A percentile compares a stretch with the other conserved stretches of the same genome.
phyloP scores from a whole-genome alignment of 495 filamentous ascomycete species.

The Xylaria grammica region DNA sequence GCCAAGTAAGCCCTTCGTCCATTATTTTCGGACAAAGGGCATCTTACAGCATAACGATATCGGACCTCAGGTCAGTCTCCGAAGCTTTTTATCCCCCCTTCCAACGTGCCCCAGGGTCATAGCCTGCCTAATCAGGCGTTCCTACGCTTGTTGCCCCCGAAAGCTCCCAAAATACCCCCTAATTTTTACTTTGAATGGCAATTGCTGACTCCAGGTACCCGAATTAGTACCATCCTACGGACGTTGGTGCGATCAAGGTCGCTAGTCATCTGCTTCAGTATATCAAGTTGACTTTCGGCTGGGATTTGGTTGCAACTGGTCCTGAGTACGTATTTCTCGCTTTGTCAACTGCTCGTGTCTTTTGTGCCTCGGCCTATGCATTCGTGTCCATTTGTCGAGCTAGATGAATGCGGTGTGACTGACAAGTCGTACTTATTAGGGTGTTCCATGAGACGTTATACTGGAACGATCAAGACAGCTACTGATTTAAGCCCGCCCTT shows the following conservation, averaged over 20 bases:
- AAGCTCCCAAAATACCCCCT: too few species aligned
- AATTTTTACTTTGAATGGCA: too few species aligned
- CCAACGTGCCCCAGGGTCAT: too few species aligned
- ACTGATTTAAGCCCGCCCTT: slow-evolving; percentile 35
- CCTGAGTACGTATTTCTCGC: slow-evolving; percentile 52
- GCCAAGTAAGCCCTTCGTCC: slow-evolving; percentile 58
- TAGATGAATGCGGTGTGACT: neutral
- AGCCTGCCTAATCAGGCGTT: too few species aligned
- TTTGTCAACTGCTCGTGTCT: neutral
- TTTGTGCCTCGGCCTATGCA: neutral
- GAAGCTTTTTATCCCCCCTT: too few species aligned
- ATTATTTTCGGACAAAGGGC: slow-evolving; percentile 71
- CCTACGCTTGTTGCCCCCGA: too few species aligned
- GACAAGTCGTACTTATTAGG: slow-evolving; percentile 26
- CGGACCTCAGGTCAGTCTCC: too few species aligned
- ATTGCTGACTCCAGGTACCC: too few species aligned
- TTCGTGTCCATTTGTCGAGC: neutral
- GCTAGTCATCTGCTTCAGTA: slow-evolving; percentile 70
- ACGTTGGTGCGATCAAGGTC: slow-evolving; percentile 71
- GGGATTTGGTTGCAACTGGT: slow-evolving; percentile 64
- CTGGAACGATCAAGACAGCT: slow-evolving; percentile 62
- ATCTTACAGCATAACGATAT: slow-evolving; percentile 75
- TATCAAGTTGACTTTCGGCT: slow-evolving; percentile 57
- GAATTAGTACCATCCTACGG: slow-evolving; percentile 69
- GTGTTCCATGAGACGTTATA: slow-evolving; percentile 66